Base-by-base conservation (phyloP, 2,329 filamentous ascomycete genomes). In the Colletotrichum sublineola region DNA sequence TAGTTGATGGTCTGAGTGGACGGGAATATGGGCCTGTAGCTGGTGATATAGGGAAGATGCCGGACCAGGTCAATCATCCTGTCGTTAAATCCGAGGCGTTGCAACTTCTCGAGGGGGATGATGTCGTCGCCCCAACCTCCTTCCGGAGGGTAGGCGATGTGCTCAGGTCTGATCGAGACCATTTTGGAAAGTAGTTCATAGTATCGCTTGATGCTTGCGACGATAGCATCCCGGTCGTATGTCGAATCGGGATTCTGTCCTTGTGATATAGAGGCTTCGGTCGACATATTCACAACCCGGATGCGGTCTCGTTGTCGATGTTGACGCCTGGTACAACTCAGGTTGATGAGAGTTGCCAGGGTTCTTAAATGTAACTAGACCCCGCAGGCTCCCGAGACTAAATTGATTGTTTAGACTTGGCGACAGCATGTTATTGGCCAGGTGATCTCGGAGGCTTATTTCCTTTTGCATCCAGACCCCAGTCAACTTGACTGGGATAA, bases 121-220 rank as follows among this genome's bases (percentile, higher is more conserved):
- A 38, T 38, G 38, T 66, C 29, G 53, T 66, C 53, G 53, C 33
- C 14, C 60, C 67, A 69, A 60, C 67, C 60, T 40, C 53, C 20
- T 36, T 50, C 52, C 11, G 53, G 52, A 15, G 67, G 42, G 42
- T 29, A 63, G 1, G 56, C 50, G 33, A 69, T 42, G 1, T 50
- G 40, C 2, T 24, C 33, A 55, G 60, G 42, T n/a, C 42, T 53
- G 36, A 64, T 48, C 24, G 63, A 69, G 42, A 61, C 67, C 24
- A 52, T 57, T 9, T 42, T 53, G 18, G 52, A 50, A 6, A 69
- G 52, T 14, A 64, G n/a, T 12, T 40, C 33, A 52, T 64, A 69
- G 52, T 64, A 64, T 18, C 60, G 42, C 52, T 48, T 60, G 12
- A 69, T 31, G 42, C 33, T 61, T 42, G n/a, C 53, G 31, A 58